Percentiles rank a stretch among this genome's conserved stretches.
Conservation (phyloP, 1,139 yeast species). For the Sugiyamaella neomexicana region DNA sequence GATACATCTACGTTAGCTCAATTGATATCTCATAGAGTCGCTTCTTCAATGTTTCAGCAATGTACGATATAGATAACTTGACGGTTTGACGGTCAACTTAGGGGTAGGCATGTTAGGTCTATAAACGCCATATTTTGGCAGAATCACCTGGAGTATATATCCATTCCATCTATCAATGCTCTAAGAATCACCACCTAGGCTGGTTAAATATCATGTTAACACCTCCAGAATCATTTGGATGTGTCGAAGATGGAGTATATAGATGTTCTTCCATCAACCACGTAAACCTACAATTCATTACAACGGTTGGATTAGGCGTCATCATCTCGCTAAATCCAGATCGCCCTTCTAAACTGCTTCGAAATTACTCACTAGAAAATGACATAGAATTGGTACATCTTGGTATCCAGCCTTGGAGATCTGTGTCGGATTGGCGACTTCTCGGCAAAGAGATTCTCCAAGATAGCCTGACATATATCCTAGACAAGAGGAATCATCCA, state of each 20-base stretch:
- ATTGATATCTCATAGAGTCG: no score
- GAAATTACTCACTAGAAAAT: constrained; percentile 46
- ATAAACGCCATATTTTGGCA: neutral
- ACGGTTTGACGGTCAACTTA: no score
- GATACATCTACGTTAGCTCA: no score
- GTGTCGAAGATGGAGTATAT: constrained; percentile 59
- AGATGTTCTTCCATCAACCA: constrained; percentile 59
- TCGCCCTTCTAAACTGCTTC: constrained; percentile 54
- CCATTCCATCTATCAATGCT: neutral
- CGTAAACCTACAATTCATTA: constrained; percentile 74
- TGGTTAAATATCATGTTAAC: constrained; percentile 46
- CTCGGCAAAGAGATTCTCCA: constrained; percentile 39
- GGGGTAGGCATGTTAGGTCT: no score
- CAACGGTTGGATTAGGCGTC: constrained; percentile 69
- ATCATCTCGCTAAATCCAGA: constrained; percentile 63
- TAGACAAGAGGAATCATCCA: constrained; percentile 68
- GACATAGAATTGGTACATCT: constrained; percentile 39
- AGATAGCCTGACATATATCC: constrained; percentile 45
- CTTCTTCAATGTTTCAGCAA: no score
- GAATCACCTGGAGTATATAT: neutral
- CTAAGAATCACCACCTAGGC: neutral
- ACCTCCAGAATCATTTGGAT: constrained; percentile 61
- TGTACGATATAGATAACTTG: no score
- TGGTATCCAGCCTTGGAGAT: constrained; percentile 43
- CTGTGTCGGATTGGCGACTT: constrained; percentile 37